Percentiles rank a stretch among this genome's conserved stretches.
Evolutionary conservation across 2,329 filamentous ascomycete genomes (phyloP).

Genomic region (Pseudogymnoascus sp.): DNA sequence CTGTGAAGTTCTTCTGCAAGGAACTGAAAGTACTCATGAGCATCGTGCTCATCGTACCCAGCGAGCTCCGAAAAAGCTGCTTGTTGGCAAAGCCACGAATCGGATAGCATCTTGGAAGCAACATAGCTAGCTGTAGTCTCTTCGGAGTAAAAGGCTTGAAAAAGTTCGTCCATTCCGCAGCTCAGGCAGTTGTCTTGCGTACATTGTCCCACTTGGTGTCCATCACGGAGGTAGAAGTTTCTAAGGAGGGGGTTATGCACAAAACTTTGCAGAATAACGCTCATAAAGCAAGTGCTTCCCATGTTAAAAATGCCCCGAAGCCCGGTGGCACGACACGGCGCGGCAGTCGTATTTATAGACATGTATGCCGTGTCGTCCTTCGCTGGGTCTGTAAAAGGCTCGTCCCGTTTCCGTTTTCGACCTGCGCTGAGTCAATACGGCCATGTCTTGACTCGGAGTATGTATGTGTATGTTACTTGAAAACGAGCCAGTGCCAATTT

Average conservation of each 20-base stretch:
- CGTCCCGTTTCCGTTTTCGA: slow-evolving; percentile 70
- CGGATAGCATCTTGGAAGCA: slow-evolving; percentile 78
- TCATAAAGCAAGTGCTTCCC: slow-evolving; percentile 98
- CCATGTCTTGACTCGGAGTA: background rate
- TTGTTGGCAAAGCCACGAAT: slow-evolving; percentile 80
- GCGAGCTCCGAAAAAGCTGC: slow-evolving; percentile 66
- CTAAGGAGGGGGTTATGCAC: slow-evolving; percentile 88
- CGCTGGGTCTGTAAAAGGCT: slow-evolving; percentile 54
- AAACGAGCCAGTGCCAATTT: slow-evolving; percentile 59
- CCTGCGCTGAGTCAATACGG: slow-evolving; percentile 29
- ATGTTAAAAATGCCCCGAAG: slow-evolving; percentile 93
- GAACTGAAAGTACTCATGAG: slow-evolving; percentile 95
- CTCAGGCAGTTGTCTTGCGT: slow-evolving; percentile 53
- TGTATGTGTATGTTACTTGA: slow-evolving; percentile 40
- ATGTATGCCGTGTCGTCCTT: slow-evolving; percentile 73
- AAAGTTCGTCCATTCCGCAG: slow-evolving; percentile 66
- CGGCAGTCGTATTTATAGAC: slow-evolving; percentile 65
- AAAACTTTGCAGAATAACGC: slow-evolving; percentile 87
- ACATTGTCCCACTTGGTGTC: slow-evolving; percentile 74
- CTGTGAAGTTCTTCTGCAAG: slow-evolving; percentile 85
- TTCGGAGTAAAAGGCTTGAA: slow-evolving; percentile 60
- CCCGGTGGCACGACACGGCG: slow-evolving; percentile 78
- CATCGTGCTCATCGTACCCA: slow-evolving; percentile 91
- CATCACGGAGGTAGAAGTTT: slow-evolving; percentile 86
- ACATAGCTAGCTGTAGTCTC: slow-evolving; percentile 86